These are phyloP conservation scores for Phytophthora macrochlamydospora DNA, from an alignment of 352 stramenopile genomes.

Conservation along the genomic window DNA sequence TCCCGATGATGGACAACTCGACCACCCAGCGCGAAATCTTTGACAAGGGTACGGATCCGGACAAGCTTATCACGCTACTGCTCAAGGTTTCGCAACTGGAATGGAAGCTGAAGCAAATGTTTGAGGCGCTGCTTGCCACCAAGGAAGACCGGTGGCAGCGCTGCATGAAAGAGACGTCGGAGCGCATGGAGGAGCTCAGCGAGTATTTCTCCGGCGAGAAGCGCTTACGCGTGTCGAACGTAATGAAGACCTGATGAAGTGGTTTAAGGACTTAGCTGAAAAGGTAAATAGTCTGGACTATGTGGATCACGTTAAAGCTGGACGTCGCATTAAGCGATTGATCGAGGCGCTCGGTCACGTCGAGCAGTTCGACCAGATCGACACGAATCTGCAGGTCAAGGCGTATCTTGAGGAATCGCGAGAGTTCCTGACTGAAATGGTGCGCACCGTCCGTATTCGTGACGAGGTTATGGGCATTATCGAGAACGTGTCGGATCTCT, in stretches of 20 bases:
- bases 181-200: constrained; percentile 93
- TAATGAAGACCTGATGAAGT: constrained; percentile 94
- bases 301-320: constrained; percentile 93
- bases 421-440: constrained; percentile 94
- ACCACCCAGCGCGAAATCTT: constrained; percentile 84
- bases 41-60: constrained; percentile 78
- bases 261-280: constrained; percentile 92
- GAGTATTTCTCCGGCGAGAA: constrained; percentile 95
- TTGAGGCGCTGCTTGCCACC: constrained; percentile 86
- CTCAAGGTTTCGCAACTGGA: constrained; percentile 95
- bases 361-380: constrained; percentile 96
- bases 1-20: constrained; percentile 89
- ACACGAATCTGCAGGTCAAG: constrained; percentile 96
- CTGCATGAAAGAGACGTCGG: constrained; percentile 87
- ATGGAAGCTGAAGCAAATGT: constrained; percentile 95
- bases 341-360: constrained; percentile 94
- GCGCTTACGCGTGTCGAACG: constrained; percentile 90
- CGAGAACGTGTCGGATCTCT: constrained; percentile 94
- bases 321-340: constrained; percentile 93
- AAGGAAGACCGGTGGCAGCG: constrained; percentile 93
- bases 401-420: constrained; percentile 92
- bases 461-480: constrained; percentile 93
- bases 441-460: constrained; percentile 93
- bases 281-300: constrained; percentile 93
- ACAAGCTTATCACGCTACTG: constrained; percentile 91